Evolutionary conservation across 2,329 filamentous ascomycete species (phyloP), one percentile per base, ranked within the genome.

Genomic region (Dactylellina sp.): DNA sequence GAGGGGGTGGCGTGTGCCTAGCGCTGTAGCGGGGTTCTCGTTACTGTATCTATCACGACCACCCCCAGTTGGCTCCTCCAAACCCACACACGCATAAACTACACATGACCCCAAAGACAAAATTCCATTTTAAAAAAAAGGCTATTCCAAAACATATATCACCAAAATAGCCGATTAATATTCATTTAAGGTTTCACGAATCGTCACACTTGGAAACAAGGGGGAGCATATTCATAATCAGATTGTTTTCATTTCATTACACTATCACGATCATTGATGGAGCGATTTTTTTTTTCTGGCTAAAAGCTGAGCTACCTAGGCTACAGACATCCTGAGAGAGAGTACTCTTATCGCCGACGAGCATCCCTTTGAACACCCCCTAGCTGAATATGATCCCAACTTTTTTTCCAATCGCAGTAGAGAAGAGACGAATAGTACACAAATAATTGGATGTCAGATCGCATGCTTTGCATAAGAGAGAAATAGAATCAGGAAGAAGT

Each of bases 211-310:
- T n/a, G 28, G 9, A 32, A 32, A 32, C n/a, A n/a, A n/a, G n/a
- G n/a, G n/a, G n/a, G n/a, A 11, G 2, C 2, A 50, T 11, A 2
- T 9, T 53, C 25, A 53, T 53, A 37, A 32, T 37, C 14, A 37
- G 24, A 44, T 60, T 49, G 47, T 7, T 44, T 53, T 11, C 49
- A 14, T 11, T 60, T 68, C 55, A 68, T 68, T 68, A 68, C 64
- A 68, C 64, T 64, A 71, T 71, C 52, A 60, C 66, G 66, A 64
- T 71, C 52, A 39, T 61, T 46, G 32, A 44, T 56, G 52, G 39
- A 42, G 39, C 18, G 7, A n/a, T 14, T 11, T 40, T 24, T 9
- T 56, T 18, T 39, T 20, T 16, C 32, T 55, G 37, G 7, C 28
- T 32, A 4, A 32, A 32, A 32, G 9, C n/a, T n/a, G n/a, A n/a